These are phyloP conservation scores for Dioszegia hungarica DNA, from an alignment of 768 basidiomycete species.

Conservation along the genomic window DNA sequence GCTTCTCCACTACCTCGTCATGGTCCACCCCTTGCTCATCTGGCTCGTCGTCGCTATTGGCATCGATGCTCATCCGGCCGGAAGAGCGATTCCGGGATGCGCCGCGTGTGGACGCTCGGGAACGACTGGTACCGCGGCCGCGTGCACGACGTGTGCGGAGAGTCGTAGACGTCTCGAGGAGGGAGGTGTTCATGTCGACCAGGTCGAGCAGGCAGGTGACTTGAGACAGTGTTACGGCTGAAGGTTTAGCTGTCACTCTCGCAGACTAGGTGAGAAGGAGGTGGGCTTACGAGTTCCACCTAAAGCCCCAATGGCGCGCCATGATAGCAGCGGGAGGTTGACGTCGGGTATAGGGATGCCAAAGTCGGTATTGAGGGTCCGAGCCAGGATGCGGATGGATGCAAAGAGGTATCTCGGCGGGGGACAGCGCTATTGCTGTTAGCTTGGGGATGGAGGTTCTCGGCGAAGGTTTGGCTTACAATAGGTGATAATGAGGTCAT, in stretches of 20 bases:
- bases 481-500: conserved; percentile 64
- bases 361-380: conserved; percentile 56
- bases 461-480: conserved; percentile 53
- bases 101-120: background rate
- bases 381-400: conserved; percentile 62
- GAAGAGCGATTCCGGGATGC: background rate
- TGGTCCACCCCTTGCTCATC: background rate
- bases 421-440: conserved; percentile 62
- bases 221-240: conserved; percentile 34
- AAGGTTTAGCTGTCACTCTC: background rate
- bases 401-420: conserved; percentile 57
- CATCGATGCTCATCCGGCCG: background rate
- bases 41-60: background rate
- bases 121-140: background rate
- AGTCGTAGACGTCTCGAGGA: conserved; percentile 52
- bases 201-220: conserved; percentile 20
- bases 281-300: conserved; percentile 56
- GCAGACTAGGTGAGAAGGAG: background rate
- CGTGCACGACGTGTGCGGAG: conserved; percentile 54
- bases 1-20: conserved; percentile 53
- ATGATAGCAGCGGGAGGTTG: conserved; percentile 71
- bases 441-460: background rate
- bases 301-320: conserved; percentile 65
- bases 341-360: conserved; percentile 65
- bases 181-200: conserved; percentile 25